Evolutionary conservation across 179 eudicot genomes (phyloP).

Genomic region (Amaranthus tricolor): DNA sequence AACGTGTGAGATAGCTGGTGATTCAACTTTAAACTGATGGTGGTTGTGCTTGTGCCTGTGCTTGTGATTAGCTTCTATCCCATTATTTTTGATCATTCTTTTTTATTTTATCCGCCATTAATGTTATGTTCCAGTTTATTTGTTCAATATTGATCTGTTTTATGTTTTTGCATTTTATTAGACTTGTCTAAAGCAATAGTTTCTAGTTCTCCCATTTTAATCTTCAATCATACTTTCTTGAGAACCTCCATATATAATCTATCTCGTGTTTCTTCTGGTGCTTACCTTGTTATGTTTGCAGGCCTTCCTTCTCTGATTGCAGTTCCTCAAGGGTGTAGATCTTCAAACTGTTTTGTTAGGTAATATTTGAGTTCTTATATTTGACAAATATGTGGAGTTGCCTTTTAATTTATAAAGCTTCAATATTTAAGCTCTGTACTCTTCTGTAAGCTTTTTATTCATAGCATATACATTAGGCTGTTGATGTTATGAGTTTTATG

Average conservation of each 20-base stretch:
- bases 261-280: not conserved
- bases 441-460: not conserved
- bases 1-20: not conserved
- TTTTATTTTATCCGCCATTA: not conserved
- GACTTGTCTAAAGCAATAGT: not conserved
- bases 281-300: conserved; percentile 30
- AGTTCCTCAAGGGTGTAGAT: conserved; percentile 71
- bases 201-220: not conserved
- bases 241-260: not conserved
- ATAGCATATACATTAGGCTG: not conserved
- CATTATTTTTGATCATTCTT: not conserved
- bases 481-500: conserved; percentile 8
- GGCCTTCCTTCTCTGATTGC: conserved; percentile 80
- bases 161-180: not conserved
- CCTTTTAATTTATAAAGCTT: conserved; percentile 8
- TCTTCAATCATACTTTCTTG: not conserved
- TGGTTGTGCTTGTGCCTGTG: not conserved
- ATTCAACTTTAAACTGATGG: not conserved
- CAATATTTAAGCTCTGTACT: not conserved
- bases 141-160: not conserved
- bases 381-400: conserved; percentile 7
- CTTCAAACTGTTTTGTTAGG: conserved; percentile 69
- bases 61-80: not conserved
- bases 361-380: conserved; percentile 32
- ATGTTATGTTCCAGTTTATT: not conserved